phyloP scores from a whole-genome alignment of 2,329 filamentous ascomycete species.

The Xylariaceae sp. region DNA sequence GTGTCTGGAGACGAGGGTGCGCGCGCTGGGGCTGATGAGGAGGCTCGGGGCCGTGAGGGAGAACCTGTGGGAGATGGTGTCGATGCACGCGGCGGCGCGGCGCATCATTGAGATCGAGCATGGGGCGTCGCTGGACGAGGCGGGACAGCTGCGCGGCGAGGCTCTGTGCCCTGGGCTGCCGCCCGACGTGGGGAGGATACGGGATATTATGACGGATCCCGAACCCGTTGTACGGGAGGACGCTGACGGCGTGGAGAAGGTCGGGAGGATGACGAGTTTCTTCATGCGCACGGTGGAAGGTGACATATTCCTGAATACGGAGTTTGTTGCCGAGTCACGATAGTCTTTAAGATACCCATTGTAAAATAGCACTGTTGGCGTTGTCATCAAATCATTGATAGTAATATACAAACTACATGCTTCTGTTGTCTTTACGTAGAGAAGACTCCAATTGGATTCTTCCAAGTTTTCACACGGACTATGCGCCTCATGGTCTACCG shows the following conservation, averaged over 20 bases:
- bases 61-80: slow-evolving; percentile 32
- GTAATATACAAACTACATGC: no score
- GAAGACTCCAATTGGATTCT: no score
- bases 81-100: slow-evolving; percentile 28
- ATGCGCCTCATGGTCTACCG: no score
- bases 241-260: slow-evolving; percentile 9
- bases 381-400: no score
- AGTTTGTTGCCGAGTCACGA: slow-evolving; percentile 10
- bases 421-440: no score
- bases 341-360: not conserved
- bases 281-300: slow-evolving; percentile 16
- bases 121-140: slow-evolving; percentile 21
- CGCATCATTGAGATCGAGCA: slow-evolving; percentile 37
- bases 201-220: slow-evolving; percentile 18
- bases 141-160: slow-evolving; percentile 10
- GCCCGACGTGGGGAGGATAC: slow-evolving; percentile 22
- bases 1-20: slow-evolving; percentile 29
- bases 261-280: slow-evolving; percentile 18
- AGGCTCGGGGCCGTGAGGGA: slow-evolving; percentile 28
- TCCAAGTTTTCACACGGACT: no score
- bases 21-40: slow-evolving; percentile 29
- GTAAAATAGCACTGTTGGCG: not conserved
- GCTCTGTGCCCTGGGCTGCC: slow-evolving; percentile 20
- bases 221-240: slow-evolving; percentile 7
- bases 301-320: slow-evolving; percentile 12